phyloP scores from a whole-genome alignment of 1,284 basidiomycete species.

The Volvariella volvacea region DNA sequence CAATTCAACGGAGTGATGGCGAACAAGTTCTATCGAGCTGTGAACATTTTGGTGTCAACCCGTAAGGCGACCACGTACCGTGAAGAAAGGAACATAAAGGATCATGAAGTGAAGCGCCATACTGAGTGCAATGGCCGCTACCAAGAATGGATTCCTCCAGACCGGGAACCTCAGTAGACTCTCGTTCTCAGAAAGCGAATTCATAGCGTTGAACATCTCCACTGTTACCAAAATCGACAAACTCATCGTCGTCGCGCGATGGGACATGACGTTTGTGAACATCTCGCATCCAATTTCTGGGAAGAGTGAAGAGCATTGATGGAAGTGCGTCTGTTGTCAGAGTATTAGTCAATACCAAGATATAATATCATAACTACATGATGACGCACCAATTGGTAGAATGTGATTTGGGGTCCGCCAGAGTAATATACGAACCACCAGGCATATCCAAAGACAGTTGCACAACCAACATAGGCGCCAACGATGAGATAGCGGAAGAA shows the following conservation, averaged over 20 bases:
- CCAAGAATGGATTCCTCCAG: constrained; percentile 92
- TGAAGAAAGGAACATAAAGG: constrained; percentile 92
- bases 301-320: constrained; percentile 79
- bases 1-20: constrained; percentile 89
- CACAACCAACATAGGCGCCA: constrained; percentile 89
- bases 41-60: constrained; percentile 4
- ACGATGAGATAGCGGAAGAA: constrained; percentile 95
- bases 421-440: constrained; percentile 98
- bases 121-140: constrained; percentile 80
- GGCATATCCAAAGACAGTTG: constrained; percentile 94
- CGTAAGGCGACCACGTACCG: constrained; percentile 43
- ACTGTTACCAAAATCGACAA: constrained; percentile 90
- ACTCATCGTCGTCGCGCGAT: constrained; percentile 92
- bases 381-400: constrained; percentile 79
- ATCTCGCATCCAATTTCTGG: constrained; percentile 90
- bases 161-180: constrained; percentile 82
- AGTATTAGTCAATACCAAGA: constrained; percentile 9
- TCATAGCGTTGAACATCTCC: constrained; percentile 99
- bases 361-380: constrained; percentile 13
- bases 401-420: constrained; percentile 89
- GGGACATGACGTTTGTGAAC: constrained; percentile 82
- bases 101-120: constrained; percentile 94
- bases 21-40: constrained; percentile 62
- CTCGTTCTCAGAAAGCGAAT: constrained; percentile 98
- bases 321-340: constrained; percentile 86